Evolutionary conservation across 768 basidiomycete genomes (phyloP), one percentile per base, ranked within the genome.

Genomic region (Antrodiella citrinella): DNA sequence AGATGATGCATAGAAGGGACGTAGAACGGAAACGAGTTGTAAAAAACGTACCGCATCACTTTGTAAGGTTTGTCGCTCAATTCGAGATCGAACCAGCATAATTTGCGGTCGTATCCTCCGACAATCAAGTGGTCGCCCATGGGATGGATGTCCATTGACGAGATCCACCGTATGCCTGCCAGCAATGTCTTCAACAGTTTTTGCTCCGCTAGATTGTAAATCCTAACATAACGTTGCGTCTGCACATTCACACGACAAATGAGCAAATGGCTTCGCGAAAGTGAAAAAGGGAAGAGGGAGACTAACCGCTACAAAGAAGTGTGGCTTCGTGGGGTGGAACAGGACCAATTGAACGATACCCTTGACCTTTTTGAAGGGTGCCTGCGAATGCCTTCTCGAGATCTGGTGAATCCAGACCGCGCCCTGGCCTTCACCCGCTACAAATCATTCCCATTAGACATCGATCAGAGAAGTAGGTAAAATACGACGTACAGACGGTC

Each of bases 41-140:
- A 42, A 23, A 47, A 35, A 35, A 67, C 76, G 57, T 66, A 91
- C 92, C 91, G 81, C 59, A 99, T 71, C 49, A 96, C 82, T 70
- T 96, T 97, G 77, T 95, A 99, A 1, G 96, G 96, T 66, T 95
- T 96, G 55, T 90, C 86, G 58, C 86, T 91, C 49, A 99, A 81
- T 62, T 98, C 96, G 56, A 99, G 73, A 71, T 99, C 96, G 67
- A 98, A 98, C 96, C 96, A 99, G 66, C 92, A 94, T 13, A 99
- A 71, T 66, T 97, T 96, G 58, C 89, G 85, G 71, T 99, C 96
- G 67, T 98, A 98, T 44, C 91, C 91, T 52, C 96, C 96, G 45
- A 99, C 90, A 54, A 99, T 91, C 53, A 99, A 73, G 72, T 99
- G 93, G 61, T 98, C 94, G 23, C 91, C 91, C 46, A 86, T 86